Evolutionary conservation across 2,329 filamentous ascomycete genomes (phyloP), one percentile per base, ranked within the genome.

Genomic region (Fusarium equiseti): DNA sequence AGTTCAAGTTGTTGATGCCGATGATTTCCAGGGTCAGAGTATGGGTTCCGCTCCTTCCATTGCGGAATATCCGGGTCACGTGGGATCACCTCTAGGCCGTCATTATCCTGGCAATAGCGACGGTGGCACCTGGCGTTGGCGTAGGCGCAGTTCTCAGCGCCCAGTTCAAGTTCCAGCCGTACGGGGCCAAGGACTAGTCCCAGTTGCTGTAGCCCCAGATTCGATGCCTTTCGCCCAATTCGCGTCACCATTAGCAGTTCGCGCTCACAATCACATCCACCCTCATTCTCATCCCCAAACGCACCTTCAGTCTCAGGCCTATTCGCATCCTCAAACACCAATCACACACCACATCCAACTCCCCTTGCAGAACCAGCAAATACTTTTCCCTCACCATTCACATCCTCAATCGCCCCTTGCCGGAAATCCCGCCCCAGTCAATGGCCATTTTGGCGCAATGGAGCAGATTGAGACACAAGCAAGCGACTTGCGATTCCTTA

Each of bases 401-500:
- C 52, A 63, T 26, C 29, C 51, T 26, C 60, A 69, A 15, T 40
- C 46, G 16, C 51, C 55, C n/a, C 35, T 61, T 45, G 42, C 62
- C n/a, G 40, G 55, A 18, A 45, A 57, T 52, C 31, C 57, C 38
- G 35, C 55, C 54, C 59, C 66, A 38, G 63, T 59, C 32, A 55
- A 71, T 72, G 72, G 72, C 62, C 65, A 69, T 44, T 75, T 76
- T 46, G 60, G 63, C 66, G 70, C 62, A 59, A 88, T 88, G 86
- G 85, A 88, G 75, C 85, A 84, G 76, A 84, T 87, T 72, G 84
- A 87, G 75, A 83, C 81, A 61, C 86, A 87, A 79, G 85, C 83
- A 68, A 85, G 82, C 77, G 86, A 87, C 79, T 78, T 88, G 79
- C 84, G 84, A 73, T 86, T 83, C 73, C 79, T 87, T 73, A 79